Evolutionary conservation across 805 yeast species (phyloP).

Genomic region (Maudiozyma serrabonitensis): DNA sequence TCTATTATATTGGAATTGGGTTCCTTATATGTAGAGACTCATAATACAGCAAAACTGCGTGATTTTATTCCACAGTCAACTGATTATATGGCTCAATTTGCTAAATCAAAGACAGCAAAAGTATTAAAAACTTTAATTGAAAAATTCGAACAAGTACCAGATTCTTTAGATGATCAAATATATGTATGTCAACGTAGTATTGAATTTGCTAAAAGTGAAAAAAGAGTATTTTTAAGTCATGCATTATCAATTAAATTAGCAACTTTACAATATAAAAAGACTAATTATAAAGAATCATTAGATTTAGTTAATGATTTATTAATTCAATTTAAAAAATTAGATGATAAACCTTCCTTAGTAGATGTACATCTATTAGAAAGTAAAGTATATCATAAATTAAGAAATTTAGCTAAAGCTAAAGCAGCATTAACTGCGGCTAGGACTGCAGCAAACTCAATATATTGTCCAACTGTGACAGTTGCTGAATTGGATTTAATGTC

Average conservation of each 20-base stretch:
- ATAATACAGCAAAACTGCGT: conserved; percentile 43
- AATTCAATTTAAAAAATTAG: conserved; percentile 82
- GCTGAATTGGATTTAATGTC: conserved; percentile 93
- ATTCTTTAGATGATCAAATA: conserved; percentile 61
- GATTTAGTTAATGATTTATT: conserved; percentile 61
- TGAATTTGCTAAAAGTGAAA: conserved; percentile 77
- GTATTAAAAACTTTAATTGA: conserved; percentile 77
- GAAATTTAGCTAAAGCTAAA: conserved; percentile 82
- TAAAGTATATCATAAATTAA: conserved; percentile 79
- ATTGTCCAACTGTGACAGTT: conserved; percentile 86
- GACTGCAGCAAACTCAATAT: conserved; percentile 94
- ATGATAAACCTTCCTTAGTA: conserved; percentile 89
- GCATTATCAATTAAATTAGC: conserved; percentile 78
- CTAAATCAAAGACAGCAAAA: conserved; percentile 92
- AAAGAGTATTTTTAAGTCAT: conserved; percentile 82
- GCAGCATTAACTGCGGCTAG: conserved; percentile 92
- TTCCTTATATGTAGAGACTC: conserved; percentile 45
- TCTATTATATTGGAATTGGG: conserved; percentile 69
- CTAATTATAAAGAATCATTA: conserved; percentile 58
- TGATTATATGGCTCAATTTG: conserved; percentile 62
- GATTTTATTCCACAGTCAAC: conserved; percentile 61
- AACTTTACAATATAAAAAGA: conserved; percentile 58
- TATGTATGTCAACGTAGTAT: conserved; percentile 67
- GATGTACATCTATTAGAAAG: conserved; percentile 92
- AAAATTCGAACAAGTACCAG: conserved; percentile 53